Evolutionary conservation across 805 yeast species (phyloP).

Genomic region (Pichia californica): DNA sequence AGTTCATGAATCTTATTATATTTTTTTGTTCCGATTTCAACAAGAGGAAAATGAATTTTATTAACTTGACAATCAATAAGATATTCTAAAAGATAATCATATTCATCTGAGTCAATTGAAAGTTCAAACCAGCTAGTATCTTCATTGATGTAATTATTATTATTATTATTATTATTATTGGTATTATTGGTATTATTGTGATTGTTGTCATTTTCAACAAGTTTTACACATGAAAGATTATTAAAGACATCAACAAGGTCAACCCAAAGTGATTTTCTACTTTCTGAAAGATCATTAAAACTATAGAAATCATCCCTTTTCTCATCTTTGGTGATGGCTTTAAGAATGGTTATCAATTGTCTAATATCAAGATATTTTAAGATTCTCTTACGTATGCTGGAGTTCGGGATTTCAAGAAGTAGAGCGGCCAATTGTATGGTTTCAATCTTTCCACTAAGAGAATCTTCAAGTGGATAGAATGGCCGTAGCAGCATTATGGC

Average conservation of each 20-base stretch:
- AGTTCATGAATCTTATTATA: conserved; percentile 10
- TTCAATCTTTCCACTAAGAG: neutral
- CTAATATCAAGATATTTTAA: conserved; percentile 5
- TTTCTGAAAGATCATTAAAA: neutral
- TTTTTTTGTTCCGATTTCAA: conserved; percentile 13
- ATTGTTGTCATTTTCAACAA: conserved; percentile 8
- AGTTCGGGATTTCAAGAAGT: neutral
- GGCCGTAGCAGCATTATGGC: conserved; percentile 8
- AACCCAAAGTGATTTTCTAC: neutral
- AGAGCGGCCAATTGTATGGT: neutral
- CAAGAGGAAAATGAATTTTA: conserved; percentile 7
- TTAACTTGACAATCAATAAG: conserved; percentile 2
- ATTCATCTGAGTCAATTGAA: conserved; percentile 9
- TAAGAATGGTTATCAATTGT: conserved; percentile 3
- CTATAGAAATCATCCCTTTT: conserved; percentile 4
- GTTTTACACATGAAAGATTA: conserved; percentile 7
- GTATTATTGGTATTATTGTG: neutral
- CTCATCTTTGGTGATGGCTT: conserved; percentile 8
- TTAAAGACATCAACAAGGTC: conserved; percentile 7
- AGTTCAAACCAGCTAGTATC: conserved; percentile 4
- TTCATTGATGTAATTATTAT: neutral
- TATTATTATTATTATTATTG: neutral
- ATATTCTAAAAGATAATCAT: conserved; percentile 10
- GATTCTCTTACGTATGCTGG: conserved; percentile 1
- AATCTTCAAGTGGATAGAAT: conserved; percentile 2